Evolutionary conservation across 108 stramenopile species (phyloP), one percentile per base, ranked within the genome.

Genomic region (Aurantiochytrium sp.): DNA sequence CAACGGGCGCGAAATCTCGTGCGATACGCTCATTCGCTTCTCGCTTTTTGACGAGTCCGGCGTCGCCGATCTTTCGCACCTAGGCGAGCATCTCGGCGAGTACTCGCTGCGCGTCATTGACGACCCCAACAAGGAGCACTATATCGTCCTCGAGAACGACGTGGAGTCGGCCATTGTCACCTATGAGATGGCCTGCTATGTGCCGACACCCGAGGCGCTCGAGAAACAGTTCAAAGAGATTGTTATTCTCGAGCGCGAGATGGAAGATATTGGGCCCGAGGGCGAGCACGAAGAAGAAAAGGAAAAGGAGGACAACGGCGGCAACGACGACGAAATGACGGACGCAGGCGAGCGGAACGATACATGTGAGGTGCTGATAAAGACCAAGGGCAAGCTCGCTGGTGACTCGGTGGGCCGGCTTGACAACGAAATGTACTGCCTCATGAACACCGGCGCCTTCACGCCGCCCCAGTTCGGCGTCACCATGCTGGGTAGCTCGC

Each of bases 391-490:
- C n/a, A n/a, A n/a, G n/a, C n/a, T n/a, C n/a, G n/a, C 53, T 54
- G 53, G 21, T 19, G 53, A 54, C 21, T 12, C 53, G n/a, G 6
- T 68, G n/a, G 31, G 30, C 19, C n/a, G 68, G 19, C 31, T 68
- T 10, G 68, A 81, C 39, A 48, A 81, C 32, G 73, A 81, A 21
- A 42, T 81, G n/a, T 81, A 81, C 32, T 81, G 73, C 2, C 73
- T 81, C 2, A 48, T 48, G 4, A 48, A 24, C 45, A 81, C 73
- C n/a, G 73, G 73, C 15, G 45, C 45, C 12, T 81, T 88, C 73
- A 30, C 22, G 10, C 45, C 68, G 37, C 88, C 88, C 15, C n/a
- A 81, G 21, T 88, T 88, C 54, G 88, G 88, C 53, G 88, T 88
- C n/a, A 88, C 88, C 24, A 55, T 88, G 24, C 37, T 88, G 27